These are phyloP conservation scores for Carex cristatella DNA, from an alignment of 176 grass and related monocot species.

Conservation along the genomic window DNA sequence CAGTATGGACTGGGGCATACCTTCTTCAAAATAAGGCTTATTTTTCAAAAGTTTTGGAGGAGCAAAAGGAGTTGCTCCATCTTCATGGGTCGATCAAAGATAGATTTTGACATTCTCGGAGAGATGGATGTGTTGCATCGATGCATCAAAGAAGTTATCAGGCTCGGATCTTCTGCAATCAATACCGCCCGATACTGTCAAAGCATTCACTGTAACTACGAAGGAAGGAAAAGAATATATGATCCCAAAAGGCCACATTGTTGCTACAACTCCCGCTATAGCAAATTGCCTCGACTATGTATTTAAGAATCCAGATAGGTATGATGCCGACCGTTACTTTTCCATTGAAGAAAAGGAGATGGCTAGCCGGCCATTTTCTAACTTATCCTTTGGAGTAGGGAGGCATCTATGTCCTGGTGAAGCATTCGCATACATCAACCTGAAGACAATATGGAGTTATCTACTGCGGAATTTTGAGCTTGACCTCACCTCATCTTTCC, in stretches of 20 bases:
- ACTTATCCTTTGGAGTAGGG: not conserved
- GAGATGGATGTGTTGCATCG: conserved; percentile 17
- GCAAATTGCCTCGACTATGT: conserved; percentile 36
- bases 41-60: conserved; percentile 22
- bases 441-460: not conserved
- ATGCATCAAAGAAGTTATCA: conserved; percentile 47
- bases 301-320: conserved; percentile 37
- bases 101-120: conserved; percentile 30
- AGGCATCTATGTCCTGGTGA: not conserved
- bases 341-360: not conserved
- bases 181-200: conserved; percentile 39
- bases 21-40: conserved; percentile 36
- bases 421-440: not conserved
- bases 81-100: conserved; percentile 10
- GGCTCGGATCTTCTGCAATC: conserved; percentile 38
- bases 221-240: conserved; percentile 43
- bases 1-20: conserved; percentile 31
- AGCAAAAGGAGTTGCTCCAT: conserved; percentile 35
- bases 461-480: not conserved
- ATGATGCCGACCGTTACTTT: conserved; percentile 32
- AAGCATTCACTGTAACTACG: conserved; percentile 32
- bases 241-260: conserved; percentile 29
- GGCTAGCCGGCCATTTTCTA: not conserved
- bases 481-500: not conserved
- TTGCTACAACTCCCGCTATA: conserved; percentile 33